Evolutionary conservation across 2,329 filamentous ascomycete genomes (phyloP), one percentile per base, ranked within the genome.

Genomic region (Fusarium algeriense): DNA sequence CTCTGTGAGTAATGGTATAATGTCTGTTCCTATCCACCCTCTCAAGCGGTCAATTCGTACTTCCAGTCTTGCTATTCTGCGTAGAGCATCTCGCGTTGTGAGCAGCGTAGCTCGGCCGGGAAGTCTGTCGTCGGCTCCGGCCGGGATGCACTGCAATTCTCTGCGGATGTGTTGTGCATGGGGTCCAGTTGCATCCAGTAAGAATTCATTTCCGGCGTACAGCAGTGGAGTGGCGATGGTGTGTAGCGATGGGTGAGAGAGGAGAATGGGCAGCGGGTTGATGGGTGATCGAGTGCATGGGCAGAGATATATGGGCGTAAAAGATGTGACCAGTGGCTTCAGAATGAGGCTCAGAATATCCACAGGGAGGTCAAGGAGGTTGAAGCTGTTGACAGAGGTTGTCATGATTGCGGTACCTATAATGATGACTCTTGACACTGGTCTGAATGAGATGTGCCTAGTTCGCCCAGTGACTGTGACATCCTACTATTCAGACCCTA

Each of bases 281-380:
- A 75, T 61, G 41, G 74, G 69, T 19, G 64, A 61, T 8, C 54
- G 49, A 11, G 73, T 62, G 55, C 79, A 80, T 26, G 77, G 75
- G 35, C 79, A 81, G 23, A 81, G 69, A 7, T 68, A 48, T 43
- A 80, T 76, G 15, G 63, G 58, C 5, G 57, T 45, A 13, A 65
- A 60, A 15, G 75, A 70, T 17, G 69, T 77, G 43, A 81, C 68
- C 20, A 81, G 76, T 9, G 76, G 77, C 7, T 60, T 58, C 7
- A 80, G 69, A 41, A 81, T 78, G 48, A 80, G 71, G 41, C 73
- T 70, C 44, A 81, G 63, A 17, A 81, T 68, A 48, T 81, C 79
- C 62, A 80, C 70, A 6, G 80, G 79, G 5, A 81, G 74, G 38
- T 81, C 80, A 7, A 81, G 75, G 9, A 81, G 60, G 50, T 80